Conservation (phyloP, 1,284 basidiomycete species). For the Ustilago curta region DNA sequence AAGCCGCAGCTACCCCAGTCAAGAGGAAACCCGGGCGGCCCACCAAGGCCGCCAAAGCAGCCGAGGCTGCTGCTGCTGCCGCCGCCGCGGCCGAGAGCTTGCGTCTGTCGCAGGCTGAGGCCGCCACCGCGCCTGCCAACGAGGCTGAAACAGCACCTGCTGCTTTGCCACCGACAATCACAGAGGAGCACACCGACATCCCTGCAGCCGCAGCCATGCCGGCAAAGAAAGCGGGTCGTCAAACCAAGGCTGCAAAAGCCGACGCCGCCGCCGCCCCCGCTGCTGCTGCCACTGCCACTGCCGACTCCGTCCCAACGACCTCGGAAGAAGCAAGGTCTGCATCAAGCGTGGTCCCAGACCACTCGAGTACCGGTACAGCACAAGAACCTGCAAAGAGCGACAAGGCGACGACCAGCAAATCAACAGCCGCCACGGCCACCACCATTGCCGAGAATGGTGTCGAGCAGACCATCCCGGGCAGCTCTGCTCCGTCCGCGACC, state of each 20-base stretch:
- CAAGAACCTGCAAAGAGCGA: background rate
- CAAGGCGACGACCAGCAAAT: background rate
- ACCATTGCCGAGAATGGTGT: slow-evolving; percentile 1
- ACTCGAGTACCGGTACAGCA: background rate
- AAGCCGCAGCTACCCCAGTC: background rate
- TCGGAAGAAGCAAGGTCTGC: background rate
- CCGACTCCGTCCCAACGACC: background rate
- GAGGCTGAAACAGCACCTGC: background rate
- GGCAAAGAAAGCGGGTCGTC: slow-evolving; percentile 12
- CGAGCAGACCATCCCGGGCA: background rate
- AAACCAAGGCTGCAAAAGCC: slow-evolving; percentile 4
- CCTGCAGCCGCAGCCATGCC: background rate
- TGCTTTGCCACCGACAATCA: background rate
- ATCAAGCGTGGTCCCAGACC: background rate
- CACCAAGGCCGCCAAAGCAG: slow-evolving; percentile 5
- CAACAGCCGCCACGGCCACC: background rate
- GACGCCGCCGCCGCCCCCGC: background rate
- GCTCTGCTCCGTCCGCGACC: background rate
- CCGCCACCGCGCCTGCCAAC: background rate
- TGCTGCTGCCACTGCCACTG: slow-evolving; percentile 4
- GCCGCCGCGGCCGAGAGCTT: slow-evolving; percentile 2
- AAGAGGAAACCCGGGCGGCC: slow-evolving; percentile 13
- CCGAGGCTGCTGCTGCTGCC: background rate
- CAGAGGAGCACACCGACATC: background rate
- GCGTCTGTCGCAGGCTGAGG: background rate